These are phyloP conservation scores for Vigna reflexopilosa DNA, from an alignment of 306 rosid species.

Conservation along the genomic window DNA sequence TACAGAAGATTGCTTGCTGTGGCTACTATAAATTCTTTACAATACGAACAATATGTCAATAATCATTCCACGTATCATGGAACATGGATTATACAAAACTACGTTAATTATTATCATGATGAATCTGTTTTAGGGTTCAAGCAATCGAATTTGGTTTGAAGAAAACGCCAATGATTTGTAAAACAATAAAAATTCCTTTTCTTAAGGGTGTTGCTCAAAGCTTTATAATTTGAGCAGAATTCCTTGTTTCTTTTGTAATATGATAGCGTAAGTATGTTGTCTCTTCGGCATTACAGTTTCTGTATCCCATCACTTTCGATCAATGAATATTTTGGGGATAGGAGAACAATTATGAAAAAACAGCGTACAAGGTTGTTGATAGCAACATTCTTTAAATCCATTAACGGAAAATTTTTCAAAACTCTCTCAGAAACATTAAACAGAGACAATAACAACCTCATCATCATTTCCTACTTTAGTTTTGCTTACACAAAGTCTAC, in stretches of 20 bases:
- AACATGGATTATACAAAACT: constrained; percentile 38
- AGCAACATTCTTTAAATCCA: not conserved
- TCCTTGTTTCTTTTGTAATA: not conserved
- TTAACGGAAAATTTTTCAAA: not conserved
- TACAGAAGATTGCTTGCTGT: constrained; percentile 43
- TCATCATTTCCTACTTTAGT: constrained; percentile 6
- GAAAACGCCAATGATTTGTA: constrained; percentile 34
- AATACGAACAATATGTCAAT: constrained; percentile 27
- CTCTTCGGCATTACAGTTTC: constrained; percentile 24
- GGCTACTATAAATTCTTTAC: constrained; percentile 36
- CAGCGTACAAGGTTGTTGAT: not conserved
- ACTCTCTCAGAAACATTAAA: not conserved
- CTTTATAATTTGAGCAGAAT: constrained; percentile 17
- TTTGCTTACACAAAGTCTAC: not conserved
- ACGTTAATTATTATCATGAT: constrained; percentile 31
- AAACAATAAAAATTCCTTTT: constrained; percentile 33
- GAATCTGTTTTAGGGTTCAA: constrained; percentile 30
- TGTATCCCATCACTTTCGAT: constrained; percentile 17
- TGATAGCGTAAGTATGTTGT: not conserved
- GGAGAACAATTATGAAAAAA: not conserved
- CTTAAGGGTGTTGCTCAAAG: constrained; percentile 22
- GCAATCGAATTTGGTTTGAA: constrained; percentile 44
- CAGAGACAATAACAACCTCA: constrained; percentile 4
- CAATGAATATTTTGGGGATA: not conserved
- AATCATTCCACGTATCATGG: constrained; percentile 47